Base-by-base conservation (phyloP, 148 eudicot genomes). In the Mesembryanthemum crystallinum region DNA sequence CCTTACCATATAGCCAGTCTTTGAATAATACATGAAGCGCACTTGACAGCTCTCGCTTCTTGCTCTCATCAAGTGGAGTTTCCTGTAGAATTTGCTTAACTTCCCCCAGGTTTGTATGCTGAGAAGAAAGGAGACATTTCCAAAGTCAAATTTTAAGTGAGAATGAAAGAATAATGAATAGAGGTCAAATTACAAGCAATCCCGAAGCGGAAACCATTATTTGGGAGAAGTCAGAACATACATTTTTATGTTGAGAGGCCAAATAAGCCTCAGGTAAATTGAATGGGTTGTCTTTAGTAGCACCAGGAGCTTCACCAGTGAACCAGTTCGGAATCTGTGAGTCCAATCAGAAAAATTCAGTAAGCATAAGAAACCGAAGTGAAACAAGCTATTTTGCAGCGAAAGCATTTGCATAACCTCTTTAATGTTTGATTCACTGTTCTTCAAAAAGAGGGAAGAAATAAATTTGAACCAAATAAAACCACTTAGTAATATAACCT, bases 1-100 rank as follows among this genome's bases (percentile, higher is more conserved):
- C 57, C 73, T 86, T 91, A 95, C 98, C 92, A 66, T 89, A 96
- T 74, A 95, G 81, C 99, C 99, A 96, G 55, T 92, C 97, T 85
- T 89, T 92, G 69, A 96, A 92, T 77, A 86, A 84, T 14, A 87
- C 78, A 76, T 96, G 98, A 76, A 96, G 91, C 60, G 98, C 98
- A 82, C 61, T 82, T 42, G 98, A 89, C 71, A 96, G 61, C 81
- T 96, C 99, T 33, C 94, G 87, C 77, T 91, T 92, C 83, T 86
- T 83, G 82, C 76, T 83, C 25, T 96, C 98, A 58, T 96, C 99
- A 80, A 92, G 94, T 64, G 79, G 87, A 32, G 89, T 84, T 77
- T 92, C 99, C 84, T 86, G 90, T 81, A 96, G 80, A 78, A 86
- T 82, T 82, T 91, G 92, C 90, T 96, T 92, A 32, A 88, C 84